Base-by-base conservation (phyloP, 441 rosid genomes). In the Populus hybrid region DNA sequence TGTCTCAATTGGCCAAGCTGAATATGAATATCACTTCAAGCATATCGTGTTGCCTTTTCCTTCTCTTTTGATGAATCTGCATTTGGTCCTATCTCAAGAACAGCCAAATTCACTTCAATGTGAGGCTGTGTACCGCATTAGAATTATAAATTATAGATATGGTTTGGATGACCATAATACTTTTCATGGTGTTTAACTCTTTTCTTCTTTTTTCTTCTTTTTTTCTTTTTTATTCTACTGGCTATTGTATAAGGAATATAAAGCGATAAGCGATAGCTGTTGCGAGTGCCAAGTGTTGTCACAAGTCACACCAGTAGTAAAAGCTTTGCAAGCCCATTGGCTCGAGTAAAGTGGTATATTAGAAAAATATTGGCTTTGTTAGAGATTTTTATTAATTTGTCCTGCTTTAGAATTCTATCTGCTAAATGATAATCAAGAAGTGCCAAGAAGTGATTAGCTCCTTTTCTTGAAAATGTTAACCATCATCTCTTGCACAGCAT, bases 261-360 rank as follows among this genome's bases (percentile, higher is more conserved):
- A 77, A 72, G 80, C 80, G 77, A 75, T 21, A 42, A 34, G 80
- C 80, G 77, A 75, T 26, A 57, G 34, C 53, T 63, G 70, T 70
- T 80, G 67, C 57, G 69, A 77, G 85, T 85, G 84, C 59, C 81
- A 67, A 73, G 79, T 78, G 79, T 70, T 64, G 84, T 83, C 87
- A 87, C 64, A 10, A 23, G 70, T 38, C 75, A 76, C 78, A 66
- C 30, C 57, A 53, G 67, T n/a, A 46, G 26, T 34, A 14, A 30
- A 34, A 71, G 71, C 69, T 73, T 73, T 59, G 70, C 67, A 63
- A 69, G 67, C 69, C 82, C 35, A 84, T 80, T 83, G 84, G 85
- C 75, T 82, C 38, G 42, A 65, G 61, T 64, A 66, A 84, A 77
- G 85, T 70, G 35, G 75, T 53, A 63, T 70, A 74, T 80, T 76